Evolutionary conservation across 768 basidiomycete genomes (phyloP).

Genomic region (Kwoniella heveanensis): DNA sequence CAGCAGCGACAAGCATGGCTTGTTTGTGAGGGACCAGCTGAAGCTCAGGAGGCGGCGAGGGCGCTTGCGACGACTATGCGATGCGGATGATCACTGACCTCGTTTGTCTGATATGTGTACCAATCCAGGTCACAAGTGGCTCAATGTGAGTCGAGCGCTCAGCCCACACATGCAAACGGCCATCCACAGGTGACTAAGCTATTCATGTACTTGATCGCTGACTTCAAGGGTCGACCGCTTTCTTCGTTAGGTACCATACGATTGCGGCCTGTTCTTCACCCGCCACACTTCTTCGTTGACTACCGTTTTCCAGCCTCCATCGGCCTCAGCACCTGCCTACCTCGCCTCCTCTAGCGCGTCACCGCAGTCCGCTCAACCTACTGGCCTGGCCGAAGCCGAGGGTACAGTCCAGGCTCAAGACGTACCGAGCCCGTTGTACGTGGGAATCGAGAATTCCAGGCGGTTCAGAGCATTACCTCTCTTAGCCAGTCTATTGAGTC

Average conservation of each 20-base stretch:
- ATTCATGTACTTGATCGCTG: no score
- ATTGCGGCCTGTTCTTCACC: slow-evolving; percentile 58
- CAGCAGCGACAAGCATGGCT: no score
- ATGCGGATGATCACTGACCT: no score
- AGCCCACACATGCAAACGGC: no score
- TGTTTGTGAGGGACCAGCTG: no score
- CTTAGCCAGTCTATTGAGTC: slow-evolving; percentile 56
- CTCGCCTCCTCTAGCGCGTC: slow-evolving; percentile 34
- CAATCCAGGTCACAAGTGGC: slow-evolving; percentile 56
- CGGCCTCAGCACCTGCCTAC: slow-evolving; percentile 56
- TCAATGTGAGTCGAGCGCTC: slow-evolving; percentile 57
- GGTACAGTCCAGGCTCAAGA: slow-evolving; percentile 22
- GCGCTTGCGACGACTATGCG: no score
- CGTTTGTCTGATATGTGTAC: no score
- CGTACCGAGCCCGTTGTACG: slow-evolving; percentile 57
- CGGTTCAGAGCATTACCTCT: slow-evolving; percentile 59
- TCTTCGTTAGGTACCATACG: slow-evolving; percentile 51
- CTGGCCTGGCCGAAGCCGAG: neutral
- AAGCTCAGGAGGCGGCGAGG: no score
- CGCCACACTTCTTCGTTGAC: slow-evolving; percentile 43
- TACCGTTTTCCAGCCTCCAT: slow-evolving; percentile 56
- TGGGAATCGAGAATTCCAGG: slow-evolving; percentile 58
- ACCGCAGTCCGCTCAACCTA: neutral
- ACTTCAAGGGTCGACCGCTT: neutral
- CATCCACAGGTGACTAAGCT: no score